Evolutionary conservation across 2,329 filamentous ascomycete species (phyloP).

Genomic region (Macrophomina tecta): DNA sequence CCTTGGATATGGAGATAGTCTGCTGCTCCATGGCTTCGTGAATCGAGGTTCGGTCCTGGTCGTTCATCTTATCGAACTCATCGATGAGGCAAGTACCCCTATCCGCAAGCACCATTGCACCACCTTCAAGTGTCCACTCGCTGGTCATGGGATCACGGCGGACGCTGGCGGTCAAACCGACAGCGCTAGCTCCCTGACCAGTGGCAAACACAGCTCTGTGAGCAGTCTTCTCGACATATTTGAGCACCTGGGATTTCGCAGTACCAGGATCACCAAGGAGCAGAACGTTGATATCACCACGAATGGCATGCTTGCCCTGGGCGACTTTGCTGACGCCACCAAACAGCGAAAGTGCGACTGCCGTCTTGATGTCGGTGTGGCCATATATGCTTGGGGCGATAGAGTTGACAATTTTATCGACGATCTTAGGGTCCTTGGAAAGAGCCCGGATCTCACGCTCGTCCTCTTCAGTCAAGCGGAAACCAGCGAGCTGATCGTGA

Average conservation of each 20-base stretch:
- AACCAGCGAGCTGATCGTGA: conserved; percentile 95
- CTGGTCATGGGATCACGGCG: conserved; percentile 90
- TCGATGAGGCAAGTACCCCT: conserved; percentile 98
- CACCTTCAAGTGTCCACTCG: conserved; percentile 97
- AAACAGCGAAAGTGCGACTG: conserved; percentile 90
- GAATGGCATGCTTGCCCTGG: conserved; percentile 86
- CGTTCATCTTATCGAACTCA: conserved; percentile 99
- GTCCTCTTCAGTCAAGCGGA: conserved; percentile 92
- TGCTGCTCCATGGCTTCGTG: conserved; percentile 99
- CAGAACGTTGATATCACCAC: conserved; percentile 97
- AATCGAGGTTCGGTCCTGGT: conserved; percentile 96
- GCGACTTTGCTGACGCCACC: conserved; percentile 91
- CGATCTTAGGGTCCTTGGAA: conserved; percentile 86
- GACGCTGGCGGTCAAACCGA: conserved; percentile 95
- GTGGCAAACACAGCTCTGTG: conserved; percentile 99
- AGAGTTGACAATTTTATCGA: conserved; percentile 90
- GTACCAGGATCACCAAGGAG: conserved; percentile 97
- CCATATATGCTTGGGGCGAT: conserved; percentile 98
- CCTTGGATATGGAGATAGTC: conserved; percentile 98
- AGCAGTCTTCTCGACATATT: conserved; percentile 95
- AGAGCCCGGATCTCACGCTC: conserved; percentile 87
- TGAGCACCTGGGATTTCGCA: conserved; percentile 94
- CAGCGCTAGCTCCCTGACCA: conserved; percentile 95
- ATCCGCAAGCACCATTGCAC: conserved; percentile 97
- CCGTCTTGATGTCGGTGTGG: conserved; percentile 96